Conservation (phyloP, 805 yeast genomes). For the Lipomyces starkeyi region DNA sequence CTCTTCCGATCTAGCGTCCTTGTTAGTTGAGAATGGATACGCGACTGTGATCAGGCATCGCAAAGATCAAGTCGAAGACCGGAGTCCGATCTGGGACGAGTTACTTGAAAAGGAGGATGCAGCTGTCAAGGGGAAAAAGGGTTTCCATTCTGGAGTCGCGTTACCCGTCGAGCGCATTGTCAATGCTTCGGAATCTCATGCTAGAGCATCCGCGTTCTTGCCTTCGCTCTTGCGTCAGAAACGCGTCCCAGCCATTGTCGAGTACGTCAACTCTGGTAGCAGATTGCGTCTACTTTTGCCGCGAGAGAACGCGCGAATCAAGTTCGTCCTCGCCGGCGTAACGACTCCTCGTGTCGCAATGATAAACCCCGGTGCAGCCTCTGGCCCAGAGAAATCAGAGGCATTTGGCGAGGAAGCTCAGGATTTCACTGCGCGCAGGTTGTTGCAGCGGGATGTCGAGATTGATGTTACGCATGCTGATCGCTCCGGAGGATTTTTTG, state of each 20-base stretch:
- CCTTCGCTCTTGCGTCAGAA: conserved; percentile 71
- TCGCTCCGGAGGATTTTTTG: conserved; percentile 80
- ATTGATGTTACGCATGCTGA: conserved; percentile 73
- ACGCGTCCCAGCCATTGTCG: conserved; percentile 71
- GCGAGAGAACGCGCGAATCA: conserved; percentile 70
- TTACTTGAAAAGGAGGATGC: conserved; percentile 70
- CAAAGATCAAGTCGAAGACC: conserved; percentile 68
- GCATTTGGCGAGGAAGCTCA: conserved; percentile 57
- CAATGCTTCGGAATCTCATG: conserved; percentile 77
- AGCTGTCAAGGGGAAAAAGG: conserved; percentile 62
- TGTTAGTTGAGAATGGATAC: conserved; percentile 66
- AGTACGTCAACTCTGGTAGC: conserved; percentile 69
- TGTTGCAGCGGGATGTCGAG: conserved; percentile 74
- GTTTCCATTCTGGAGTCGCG: conserved; percentile 65
- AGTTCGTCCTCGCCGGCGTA: conserved; percentile 79
- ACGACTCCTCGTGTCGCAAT: conserved; percentile 49
- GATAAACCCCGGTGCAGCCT: conserved; percentile 37
- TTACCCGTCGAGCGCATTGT: conserved; percentile 66
- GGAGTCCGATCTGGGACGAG: conserved; percentile 78
- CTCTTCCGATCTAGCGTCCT: conserved; percentile 64
- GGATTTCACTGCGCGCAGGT: conserved; percentile 58
- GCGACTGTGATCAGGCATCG: conserved; percentile 82
- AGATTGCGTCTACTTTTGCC: conserved; percentile 72
- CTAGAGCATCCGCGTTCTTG: conserved; percentile 75
- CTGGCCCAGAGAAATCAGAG: conserved; percentile 41